Percentiles rank a stretch among this genome's conserved stretches.
phyloP scores from a whole-genome alignment of 345 rosid genomes.

The Psidium friedrichsthalianum region DNA sequence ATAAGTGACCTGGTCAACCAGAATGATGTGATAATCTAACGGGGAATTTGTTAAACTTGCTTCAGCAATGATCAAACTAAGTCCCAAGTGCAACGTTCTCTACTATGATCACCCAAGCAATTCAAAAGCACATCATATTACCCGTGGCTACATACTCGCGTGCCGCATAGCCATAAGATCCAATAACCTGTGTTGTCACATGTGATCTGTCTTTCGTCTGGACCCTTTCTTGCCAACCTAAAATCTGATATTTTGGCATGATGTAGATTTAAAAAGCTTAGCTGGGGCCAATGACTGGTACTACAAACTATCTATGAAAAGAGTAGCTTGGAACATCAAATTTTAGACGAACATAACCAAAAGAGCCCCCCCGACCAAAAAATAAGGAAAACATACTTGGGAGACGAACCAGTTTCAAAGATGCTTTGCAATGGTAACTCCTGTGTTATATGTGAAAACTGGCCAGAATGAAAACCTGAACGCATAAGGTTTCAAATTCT shows the following conservation, averaged over 20 bases:
- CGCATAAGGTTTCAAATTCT: neutral
- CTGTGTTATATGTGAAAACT: neutral
- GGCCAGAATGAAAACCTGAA: neutral
- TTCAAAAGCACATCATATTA: neutral
- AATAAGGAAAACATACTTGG: neutral
- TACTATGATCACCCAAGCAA: neutral
- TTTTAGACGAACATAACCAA: neutral
- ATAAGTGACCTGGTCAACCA: neutral
- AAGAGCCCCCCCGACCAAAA: neutral
- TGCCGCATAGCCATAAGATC: neutral
- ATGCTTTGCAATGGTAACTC: neutral
- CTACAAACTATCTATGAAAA: neutral
- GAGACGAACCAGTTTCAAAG: neutral
- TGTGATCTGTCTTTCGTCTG: neutral
- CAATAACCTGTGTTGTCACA: neutral
- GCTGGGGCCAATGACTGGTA: neutral
- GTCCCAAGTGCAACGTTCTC: neutral
- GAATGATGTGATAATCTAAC: neutral
- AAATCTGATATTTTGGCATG: neutral
- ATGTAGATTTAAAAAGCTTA: neutral
- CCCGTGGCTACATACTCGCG: slow-evolving; percentile 2
- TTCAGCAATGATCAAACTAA: neutral
- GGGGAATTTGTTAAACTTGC: neutral
- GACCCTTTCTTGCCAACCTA: slow-evolving; percentile 3
- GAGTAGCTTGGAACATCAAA: neutral